These are phyloP conservation scores for Fistulinella prunicolor DNA, from an alignment of 768 basidiomycete genomes.

Conservation along the genomic window DNA sequence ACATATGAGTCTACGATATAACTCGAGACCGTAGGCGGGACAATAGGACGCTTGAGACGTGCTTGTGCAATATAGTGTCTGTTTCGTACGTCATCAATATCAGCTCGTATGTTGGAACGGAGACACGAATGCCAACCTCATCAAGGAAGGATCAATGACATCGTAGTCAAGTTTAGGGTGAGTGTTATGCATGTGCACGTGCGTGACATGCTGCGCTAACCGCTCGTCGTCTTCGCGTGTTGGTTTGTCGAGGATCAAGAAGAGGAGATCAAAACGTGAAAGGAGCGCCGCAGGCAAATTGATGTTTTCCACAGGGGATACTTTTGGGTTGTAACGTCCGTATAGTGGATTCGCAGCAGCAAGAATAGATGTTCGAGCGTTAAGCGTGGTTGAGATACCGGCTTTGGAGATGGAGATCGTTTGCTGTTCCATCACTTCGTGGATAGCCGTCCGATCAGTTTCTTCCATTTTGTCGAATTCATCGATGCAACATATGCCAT, in stretches of 20 bases:
- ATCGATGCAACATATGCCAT: constrained; percentile 99
- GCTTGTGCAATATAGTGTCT: constrained; percentile 96
- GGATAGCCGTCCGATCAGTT: constrained; percentile 93
- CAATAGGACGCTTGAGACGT: constrained; percentile 83
- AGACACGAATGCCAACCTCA: constrained; percentile 57
- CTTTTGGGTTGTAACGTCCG: constrained; percentile 96
- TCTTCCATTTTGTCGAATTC: constrained; percentile 99
- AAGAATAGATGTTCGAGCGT: constrained; percentile 95
- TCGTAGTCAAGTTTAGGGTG: constrained; percentile 87
- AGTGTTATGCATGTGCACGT: constrained; percentile 94
- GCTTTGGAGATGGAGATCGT: constrained; percentile 99
- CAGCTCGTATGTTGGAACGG: background rate
- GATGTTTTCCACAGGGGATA: constrained; percentile 98
- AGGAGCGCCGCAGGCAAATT: constrained; percentile 95
- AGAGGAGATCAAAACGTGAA: constrained; percentile 94
- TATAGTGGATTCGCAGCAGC: constrained; percentile 98
- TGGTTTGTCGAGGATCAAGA: constrained; percentile 96
- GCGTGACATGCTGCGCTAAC: constrained; percentile 94
- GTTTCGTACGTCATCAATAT: constrained; percentile 6
- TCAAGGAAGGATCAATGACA: constrained; percentile 78
- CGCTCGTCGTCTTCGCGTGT: constrained; percentile 93
- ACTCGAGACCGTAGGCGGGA: constrained; percentile 82
- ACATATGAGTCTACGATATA: constrained; percentile 97
- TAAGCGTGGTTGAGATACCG: constrained; percentile 96
- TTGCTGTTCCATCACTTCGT: constrained; percentile 99